Evolutionary conservation across 208 protist species (phyloP), one percentile per base, ranked within the genome.

Genomic region (Lotmaria passim): DNA sequence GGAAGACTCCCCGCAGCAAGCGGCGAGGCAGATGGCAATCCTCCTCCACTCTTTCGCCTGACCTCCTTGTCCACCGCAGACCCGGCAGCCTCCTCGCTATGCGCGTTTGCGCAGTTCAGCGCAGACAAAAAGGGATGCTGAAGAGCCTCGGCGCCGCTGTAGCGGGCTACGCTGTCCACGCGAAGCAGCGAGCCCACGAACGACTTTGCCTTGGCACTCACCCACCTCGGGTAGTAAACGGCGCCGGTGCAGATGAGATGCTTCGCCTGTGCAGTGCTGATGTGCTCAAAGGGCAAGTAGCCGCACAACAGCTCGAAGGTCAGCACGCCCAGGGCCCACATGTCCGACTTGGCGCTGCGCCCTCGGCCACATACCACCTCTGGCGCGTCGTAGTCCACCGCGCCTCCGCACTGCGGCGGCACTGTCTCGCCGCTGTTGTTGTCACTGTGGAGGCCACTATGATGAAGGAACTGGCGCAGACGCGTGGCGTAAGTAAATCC

Each of bases 381-480:
- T 0, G 99, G 99, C 7, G 99, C 85, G 10, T 99, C 75, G 78
- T 99, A 99, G 84, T 99, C 98, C 4, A 99, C 64, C 1, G 8
- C 15, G 11, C 43, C 43, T n/a, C 67, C 57, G 11, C 43, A 1
- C 2, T 30, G 11, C 1, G 19, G 26, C 34, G n/a, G n/a, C n/a
- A n/a, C n/a, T n/a, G n/a, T n/a, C n/a, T n/a, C n/a, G n/a, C n/a
- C n/a, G n/a, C n/a, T n/a, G n/a, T n/a, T n/a, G n/a, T n/a, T n/a
- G n/a, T n/a, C n/a, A n/a, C n/a, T n/a, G n/a, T n/a, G n/a, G n/a
- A n/a, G n/a, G n/a, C n/a, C n/a, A n/a, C n/a, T n/a, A n/a, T n/a
- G n/a, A n/a, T n/a, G n/a, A n/a, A n/a, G n/a, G 33, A 2, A 21
- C 17, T 23, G 4, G 44, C 34, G 26, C 0, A 79, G 61, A 3